These are phyloP conservation scores for Dovyalis caffra DNA, from an alignment of 345 rosid genomes.

Conservation along the genomic window DNA sequence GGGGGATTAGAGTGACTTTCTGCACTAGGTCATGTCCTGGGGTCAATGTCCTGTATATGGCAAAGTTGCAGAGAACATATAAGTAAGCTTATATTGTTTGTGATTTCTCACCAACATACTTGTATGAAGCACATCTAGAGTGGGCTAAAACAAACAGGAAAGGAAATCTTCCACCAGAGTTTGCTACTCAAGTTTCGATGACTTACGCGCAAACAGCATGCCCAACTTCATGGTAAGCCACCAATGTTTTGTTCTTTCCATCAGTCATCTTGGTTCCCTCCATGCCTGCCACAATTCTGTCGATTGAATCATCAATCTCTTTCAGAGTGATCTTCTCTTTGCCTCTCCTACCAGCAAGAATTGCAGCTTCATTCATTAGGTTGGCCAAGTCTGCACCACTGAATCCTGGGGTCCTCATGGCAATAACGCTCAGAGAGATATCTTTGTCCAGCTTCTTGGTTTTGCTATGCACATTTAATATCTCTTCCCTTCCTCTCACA, in stretches of 20 bases:
- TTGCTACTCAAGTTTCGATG: too few relatives aligned
- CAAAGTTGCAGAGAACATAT: background rate
- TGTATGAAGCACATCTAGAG: background rate
- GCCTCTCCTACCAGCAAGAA: slow-evolving; percentile 74
- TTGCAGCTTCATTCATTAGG: too few relatives aligned
- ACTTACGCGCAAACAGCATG: slow-evolving; percentile 58
- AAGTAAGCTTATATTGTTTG: background rate
- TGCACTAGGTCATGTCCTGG: slow-evolving; percentile 71
- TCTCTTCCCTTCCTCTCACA: slow-evolving; percentile 71
- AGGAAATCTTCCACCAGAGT: too few relatives aligned
- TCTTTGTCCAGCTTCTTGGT: slow-evolving; percentile 65
- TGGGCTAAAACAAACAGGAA: too few relatives aligned
- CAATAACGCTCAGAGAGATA: slow-evolving; percentile 50
- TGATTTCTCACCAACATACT: background rate
- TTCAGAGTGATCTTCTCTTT: slow-evolving; percentile 47
- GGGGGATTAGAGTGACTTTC: slow-evolving; percentile 61
- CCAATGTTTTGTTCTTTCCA: slow-evolving; percentile 66
- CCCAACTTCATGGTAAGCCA: slow-evolving; percentile 76
- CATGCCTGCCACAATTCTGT: slow-evolving; percentile 71
- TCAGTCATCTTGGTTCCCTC: slow-evolving; percentile 73
- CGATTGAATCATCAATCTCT: slow-evolving; percentile 73
- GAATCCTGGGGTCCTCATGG: slow-evolving; percentile 78
- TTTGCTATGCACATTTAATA: slow-evolving; percentile 64
- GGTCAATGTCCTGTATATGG: slow-evolving; percentile 47
- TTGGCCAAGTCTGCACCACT: slow-evolving; percentile 89